Percentiles rank a stretch among this genome's conserved stretches.
phyloP scores from a whole-genome alignment of 345 rosid genomes.

The Linum lewisii region DNA sequence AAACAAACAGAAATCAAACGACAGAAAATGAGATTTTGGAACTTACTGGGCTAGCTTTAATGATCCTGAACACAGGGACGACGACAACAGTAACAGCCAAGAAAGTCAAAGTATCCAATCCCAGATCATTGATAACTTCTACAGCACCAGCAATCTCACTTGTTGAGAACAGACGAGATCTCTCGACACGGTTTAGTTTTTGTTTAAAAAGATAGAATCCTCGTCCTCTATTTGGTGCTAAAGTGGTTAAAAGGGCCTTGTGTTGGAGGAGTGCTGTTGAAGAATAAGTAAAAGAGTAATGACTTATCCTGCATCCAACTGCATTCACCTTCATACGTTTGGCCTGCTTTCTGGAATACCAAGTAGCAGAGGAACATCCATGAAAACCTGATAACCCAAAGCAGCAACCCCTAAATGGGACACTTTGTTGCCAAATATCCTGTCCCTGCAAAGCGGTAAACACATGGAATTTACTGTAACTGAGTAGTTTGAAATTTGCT shows the following conservation, averaged over 20 bases:
- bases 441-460: conserved; percentile 38
- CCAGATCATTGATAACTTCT: conserved; percentile 93
- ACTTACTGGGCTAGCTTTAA: conserved; percentile 90
- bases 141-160: conserved; percentile 68
- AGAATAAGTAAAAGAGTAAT: conserved; percentile 24
- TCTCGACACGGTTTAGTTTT: conserved; percentile 24
- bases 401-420: conserved; percentile 16
- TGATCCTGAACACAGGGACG: conserved; percentile 76
- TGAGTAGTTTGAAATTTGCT: not conserved
- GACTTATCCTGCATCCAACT: conserved; percentile 20
- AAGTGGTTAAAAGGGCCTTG: conserved; percentile 19
- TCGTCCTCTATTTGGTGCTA: conserved; percentile 24
- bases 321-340: conserved; percentile 17
- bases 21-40: not conserved
- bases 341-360: conserved; percentile 16
- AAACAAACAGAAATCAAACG: too few relatives aligned
- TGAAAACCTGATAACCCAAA: conserved; percentile 22
- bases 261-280: conserved; percentile 23
- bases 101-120: conserved; percentile 88
- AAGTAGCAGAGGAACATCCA: conserved; percentile 20
- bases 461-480: conserved; percentile 3
- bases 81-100: conserved; percentile 82
- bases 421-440: conserved; percentile 31
- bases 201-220: conserved; percentile 24
- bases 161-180: conserved; percentile 33